Conservation (phyloP, 2,329 filamentous ascomycete genomes). For the Phoma sp. region DNA sequence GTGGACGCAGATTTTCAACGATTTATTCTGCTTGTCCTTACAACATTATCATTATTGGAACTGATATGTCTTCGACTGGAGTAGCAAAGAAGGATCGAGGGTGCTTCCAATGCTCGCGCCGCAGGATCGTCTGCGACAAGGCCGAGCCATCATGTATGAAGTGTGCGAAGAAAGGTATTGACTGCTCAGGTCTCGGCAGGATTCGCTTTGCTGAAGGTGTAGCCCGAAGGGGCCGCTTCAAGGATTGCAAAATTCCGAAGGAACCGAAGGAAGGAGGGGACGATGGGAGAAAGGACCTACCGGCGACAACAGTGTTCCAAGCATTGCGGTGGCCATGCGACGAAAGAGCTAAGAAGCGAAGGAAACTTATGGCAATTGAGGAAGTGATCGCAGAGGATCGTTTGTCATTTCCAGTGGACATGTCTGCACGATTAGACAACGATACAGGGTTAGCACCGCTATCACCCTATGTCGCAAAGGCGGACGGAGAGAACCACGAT, state of each 20-base stretch:
- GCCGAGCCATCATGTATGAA: constrained; percentile 51
- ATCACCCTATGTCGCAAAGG: no score
- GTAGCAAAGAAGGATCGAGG: constrained; percentile 22
- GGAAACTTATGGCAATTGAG: not conserved
- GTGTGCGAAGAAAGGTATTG: constrained; percentile 49
- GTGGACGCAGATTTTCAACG: no score
- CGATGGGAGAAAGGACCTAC: not conserved
- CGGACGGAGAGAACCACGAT: not conserved
- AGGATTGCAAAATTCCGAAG: constrained; percentile 25
- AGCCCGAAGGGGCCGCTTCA: constrained; percentile 29
- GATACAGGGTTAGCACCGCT: not conserved
- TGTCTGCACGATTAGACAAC: not conserved
- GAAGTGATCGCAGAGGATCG: not conserved
- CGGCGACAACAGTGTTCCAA: not conserved
- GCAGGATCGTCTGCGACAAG: constrained; percentile 53
- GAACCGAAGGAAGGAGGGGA: constrained; percentile 14
- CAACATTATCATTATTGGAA: no score
- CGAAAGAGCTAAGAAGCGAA: not conserved
- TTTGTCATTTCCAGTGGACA: not conserved
- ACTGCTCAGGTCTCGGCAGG: constrained; percentile 51
- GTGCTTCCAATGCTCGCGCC: constrained; percentile 50
- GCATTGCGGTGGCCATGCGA: constrained; percentile 9
- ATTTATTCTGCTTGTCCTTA: no score
- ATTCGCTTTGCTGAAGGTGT: constrained; percentile 48
- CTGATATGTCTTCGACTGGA: not conserved